Base-by-base conservation (phyloP, 169 alveolate genomes). In the Babesia caballi region DNA sequence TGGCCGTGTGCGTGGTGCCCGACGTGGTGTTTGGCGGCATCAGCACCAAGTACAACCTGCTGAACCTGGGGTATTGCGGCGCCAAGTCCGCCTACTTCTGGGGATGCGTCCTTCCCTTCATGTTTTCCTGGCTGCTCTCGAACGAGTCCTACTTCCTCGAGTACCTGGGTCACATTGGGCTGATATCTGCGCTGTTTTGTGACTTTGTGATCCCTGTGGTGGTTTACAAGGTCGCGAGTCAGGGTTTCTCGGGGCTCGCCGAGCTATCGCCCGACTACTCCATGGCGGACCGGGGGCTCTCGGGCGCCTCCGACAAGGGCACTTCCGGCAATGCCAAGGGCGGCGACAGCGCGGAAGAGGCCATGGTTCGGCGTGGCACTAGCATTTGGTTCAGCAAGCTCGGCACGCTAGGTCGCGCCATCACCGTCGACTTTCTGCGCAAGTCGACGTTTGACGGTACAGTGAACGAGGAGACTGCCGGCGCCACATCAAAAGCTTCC, bases 21-120 rank as follows among this genome's bases (percentile, higher is more conserved):
- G 88, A 84, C 50, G 85, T 88, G 17, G 83, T 88, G 9, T 84
- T 87, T 30, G 87, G 89, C 17, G 63, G 84, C 49, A 88, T 88
- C 58, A 77, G 89, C 6, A 83, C 83, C 60, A 84, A 82, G 61
- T 88, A 88, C 69, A 87, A 88, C 73, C 54, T 88, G 77, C 72
- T 83, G 81, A 88, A 88, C 76, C 53, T 88, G 70, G 93, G 90
- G 9, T 81, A 74, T 46, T 81, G 89, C 42, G 74, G 80, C 21
- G 66, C 52, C 41, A 42, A 51, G 17, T 38, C 58, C 44, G 85
- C 90, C 17, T 84, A 74, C 73, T 88, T 88, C 52, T 73, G 66
- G 52, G 87, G 85, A 8, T 83, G 88, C 53, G 65, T 81, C 12
- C 60, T 85, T 4, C 93, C 93, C 3, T 88, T 88, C 63, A 54